phyloP scores from a whole-genome alignment of 495 filamentous ascomycete species.

The Saxispiralis lemnorum region DNA sequence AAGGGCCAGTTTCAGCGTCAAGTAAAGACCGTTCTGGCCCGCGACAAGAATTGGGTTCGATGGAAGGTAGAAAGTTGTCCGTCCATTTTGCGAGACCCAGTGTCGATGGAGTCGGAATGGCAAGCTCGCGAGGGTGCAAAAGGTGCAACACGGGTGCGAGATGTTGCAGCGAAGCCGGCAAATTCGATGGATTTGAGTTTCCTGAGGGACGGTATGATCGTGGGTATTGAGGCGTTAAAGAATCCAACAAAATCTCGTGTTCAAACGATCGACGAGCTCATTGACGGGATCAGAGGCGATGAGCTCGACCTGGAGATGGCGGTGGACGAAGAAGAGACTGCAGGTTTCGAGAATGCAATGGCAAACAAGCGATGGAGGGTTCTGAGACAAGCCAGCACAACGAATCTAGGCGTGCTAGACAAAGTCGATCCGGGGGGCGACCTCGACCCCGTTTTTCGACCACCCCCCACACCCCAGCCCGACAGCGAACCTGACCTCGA shows the following conservation, averaged over 20 bases:
- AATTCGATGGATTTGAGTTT: constrained; percentile 60
- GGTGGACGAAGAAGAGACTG: constrained; percentile 49
- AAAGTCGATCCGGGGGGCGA: constrained; percentile 70
- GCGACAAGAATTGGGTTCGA: constrained; percentile 94
- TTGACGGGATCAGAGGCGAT: constrained; percentile 40
- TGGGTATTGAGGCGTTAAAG: constrained; percentile 41
- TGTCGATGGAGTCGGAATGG: constrained; percentile 46
- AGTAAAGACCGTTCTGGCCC: constrained; percentile 82
- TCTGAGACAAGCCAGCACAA: constrained; percentile 56
- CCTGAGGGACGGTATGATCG: constrained; percentile 43
- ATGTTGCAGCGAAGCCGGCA: constrained; percentile 45
- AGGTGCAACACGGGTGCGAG: constrained; percentile 47
- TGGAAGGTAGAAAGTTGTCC: constrained; percentile 95
- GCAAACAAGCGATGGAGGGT: constrained; percentile 79
- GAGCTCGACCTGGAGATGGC: constrained; percentile 75
- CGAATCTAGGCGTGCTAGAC: constrained; percentile 59
- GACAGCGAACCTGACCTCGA: constrained; percentile 6
- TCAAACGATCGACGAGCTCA: constrained; percentile 37
- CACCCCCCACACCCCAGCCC: neutral
- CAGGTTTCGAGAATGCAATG: constrained; percentile 45
- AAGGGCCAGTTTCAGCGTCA: constrained; percentile 89
- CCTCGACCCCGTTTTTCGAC: constrained; percentile 32
- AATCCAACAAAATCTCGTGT: constrained; percentile 36
- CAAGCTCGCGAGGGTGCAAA: constrained; percentile 45
- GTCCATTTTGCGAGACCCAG: constrained; percentile 54